These are phyloP conservation scores for Pelargonium fulgidum DNA, from an alignment of 441 rosid species.

Conservation along the genomic window DNA sequence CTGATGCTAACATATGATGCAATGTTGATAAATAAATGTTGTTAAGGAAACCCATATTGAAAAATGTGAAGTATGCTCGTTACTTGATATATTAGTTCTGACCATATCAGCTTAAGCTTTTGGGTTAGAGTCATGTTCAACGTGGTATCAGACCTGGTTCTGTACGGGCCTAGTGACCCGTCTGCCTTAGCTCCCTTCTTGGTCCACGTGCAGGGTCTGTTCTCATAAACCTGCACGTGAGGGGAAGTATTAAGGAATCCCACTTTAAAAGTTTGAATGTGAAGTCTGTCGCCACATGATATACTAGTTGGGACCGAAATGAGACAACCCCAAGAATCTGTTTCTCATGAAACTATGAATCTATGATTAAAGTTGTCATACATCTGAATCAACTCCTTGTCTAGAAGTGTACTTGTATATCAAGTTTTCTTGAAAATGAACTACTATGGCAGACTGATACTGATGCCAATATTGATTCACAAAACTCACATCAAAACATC, in stretches of 20 bases:
- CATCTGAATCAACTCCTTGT: background rate
- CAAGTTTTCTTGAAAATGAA: background rate
- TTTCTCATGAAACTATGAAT: background rate
- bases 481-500: background rate
- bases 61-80: background rate
- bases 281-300: too few species aligned
- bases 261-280: too few species aligned
- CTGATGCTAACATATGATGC: constrained; percentile 6
- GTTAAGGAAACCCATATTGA: too few species aligned
- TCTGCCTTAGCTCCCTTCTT: too few species aligned
- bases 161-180: too few species aligned
- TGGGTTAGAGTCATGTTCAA: background rate
- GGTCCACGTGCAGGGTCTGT: background rate
- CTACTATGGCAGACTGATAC: background rate
- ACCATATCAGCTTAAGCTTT: too few species aligned
- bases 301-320: background rate
- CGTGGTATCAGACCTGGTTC: too few species aligned
- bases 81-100: background rate
- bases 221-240: too few species aligned
- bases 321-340: background rate
- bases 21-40: background rate
- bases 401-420: too few species aligned
- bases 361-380: background rate
- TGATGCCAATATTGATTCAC: background rate
- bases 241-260: too few species aligned